Conservation (phyloP, 805 yeast genomes). For the Ogataea wickerhamii region DNA sequence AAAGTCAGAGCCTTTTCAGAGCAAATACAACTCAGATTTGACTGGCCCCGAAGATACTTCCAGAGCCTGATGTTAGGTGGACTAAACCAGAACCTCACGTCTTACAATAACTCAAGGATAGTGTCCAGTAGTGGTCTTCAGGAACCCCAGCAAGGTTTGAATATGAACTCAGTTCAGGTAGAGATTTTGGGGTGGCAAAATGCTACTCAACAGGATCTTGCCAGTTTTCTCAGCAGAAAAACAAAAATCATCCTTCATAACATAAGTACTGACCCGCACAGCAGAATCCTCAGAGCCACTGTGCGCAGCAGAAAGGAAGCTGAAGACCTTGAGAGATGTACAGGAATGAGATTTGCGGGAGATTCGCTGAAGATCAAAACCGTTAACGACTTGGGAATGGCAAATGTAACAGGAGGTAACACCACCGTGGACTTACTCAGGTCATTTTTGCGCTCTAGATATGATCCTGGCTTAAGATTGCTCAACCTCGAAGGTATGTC, state of each 20-base stretch:
- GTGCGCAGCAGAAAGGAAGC: constrained; percentile 58
- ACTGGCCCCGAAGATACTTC: no score
- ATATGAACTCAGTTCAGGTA: constrained; percentile 41
- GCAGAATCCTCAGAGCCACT: constrained; percentile 53
- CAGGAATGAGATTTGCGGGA: constrained; percentile 83
- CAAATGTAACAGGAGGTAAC: constrained; percentile 20
- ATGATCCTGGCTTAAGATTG: constrained; percentile 59
- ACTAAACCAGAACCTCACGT: constrained; percentile 12
- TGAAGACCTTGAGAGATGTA: constrained; percentile 52
- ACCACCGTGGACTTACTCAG: constrained; percentile 62
- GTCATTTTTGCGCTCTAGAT: constrained; percentile 60
- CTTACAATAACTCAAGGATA: constrained; percentile 15
- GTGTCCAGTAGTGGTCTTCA: constrained; percentile 5
- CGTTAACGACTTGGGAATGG: constrained; percentile 16
- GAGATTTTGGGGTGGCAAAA: constrained; percentile 82
- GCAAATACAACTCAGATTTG: no score
- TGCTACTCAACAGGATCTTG: constrained; percentile 64
- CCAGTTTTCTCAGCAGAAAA: constrained; percentile 67
- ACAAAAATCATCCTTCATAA: constrained; percentile 53
- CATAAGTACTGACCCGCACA: constrained; percentile 45
- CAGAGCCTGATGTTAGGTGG: no score
- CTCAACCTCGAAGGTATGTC: constrained; percentile 65
- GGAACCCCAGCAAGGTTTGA: constrained; percentile 20
- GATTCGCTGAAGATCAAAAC: constrained; percentile 54
- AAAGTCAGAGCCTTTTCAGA: no score